A percentile compares a stretch with the other conserved stretches of the same genome.
Evolutionary conservation across 1,139 yeast genomes (phyloP).

Genomic region (Geotrichum reessii): DNA sequence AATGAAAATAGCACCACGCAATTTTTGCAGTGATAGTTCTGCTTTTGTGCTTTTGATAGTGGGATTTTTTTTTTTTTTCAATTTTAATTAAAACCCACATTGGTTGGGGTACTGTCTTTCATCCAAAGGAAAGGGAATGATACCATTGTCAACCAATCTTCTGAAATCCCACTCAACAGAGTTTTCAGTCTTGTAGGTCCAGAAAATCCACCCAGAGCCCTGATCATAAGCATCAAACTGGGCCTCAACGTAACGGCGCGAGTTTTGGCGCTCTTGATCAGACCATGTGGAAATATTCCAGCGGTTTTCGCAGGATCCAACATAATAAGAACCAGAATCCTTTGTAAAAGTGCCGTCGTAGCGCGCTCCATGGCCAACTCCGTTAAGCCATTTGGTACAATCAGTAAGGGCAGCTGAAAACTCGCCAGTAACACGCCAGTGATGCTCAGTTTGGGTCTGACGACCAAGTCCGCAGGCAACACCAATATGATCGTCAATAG

Average conservation of each 20-base stretch:
- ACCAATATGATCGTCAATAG: slow-evolving; percentile 55
- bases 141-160: slow-evolving; percentile 48
- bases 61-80: too few relatives aligned
- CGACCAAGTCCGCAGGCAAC: slow-evolving; percentile 62
- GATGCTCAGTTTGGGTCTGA: slow-evolving; percentile 47
- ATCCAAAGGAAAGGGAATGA: slow-evolving; percentile 76
- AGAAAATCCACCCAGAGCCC: slow-evolving; percentile 79
- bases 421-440: slow-evolving; percentile 83
- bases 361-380: slow-evolving; percentile 84
- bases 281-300: slow-evolving; percentile 59
- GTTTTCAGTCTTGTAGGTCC: slow-evolving; percentile 88
- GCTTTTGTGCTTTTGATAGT: too few relatives aligned
- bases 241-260: slow-evolving; percentile 75
- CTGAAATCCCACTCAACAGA: slow-evolving; percentile 84
- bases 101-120: slow-evolving; percentile 65
- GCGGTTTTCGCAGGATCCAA: slow-evolving; percentile 62
- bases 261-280: slow-evolving; percentile 47
- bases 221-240: slow-evolving; percentile 79
- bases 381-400: slow-evolving; percentile 88
- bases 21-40: too few relatives aligned
- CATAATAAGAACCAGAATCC: slow-evolving; percentile 38
- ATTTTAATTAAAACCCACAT: slow-evolving; percentile 43
- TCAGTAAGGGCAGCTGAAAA: slow-evolving; percentile 94
- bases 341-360: slow-evolving; percentile 58
- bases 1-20: too few relatives aligned